Conservation (phyloP, 768 basidiomycete genomes). For the Hericium alpestre region DNA sequence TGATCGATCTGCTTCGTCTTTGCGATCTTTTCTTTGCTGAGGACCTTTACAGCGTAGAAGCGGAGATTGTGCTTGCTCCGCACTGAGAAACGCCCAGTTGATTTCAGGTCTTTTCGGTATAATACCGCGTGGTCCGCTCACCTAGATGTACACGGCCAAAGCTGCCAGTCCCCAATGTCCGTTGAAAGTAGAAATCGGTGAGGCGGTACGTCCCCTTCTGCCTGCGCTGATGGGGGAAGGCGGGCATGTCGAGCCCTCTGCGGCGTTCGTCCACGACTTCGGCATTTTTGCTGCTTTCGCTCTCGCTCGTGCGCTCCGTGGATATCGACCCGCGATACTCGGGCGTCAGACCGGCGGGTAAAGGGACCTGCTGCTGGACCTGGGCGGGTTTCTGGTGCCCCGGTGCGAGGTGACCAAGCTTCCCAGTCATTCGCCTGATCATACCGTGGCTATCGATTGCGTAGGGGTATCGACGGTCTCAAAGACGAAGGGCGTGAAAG, state of each 20-base stretch:
- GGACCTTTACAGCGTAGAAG: conserved; percentile 91
- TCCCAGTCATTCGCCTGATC: conserved; percentile 25
- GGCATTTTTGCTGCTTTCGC: conserved; percentile 33
- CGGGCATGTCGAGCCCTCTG: conserved; percentile 6
- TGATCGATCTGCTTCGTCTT: conserved; percentile 93
- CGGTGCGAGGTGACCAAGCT: conserved; percentile 18
- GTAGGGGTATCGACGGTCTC: neutral
- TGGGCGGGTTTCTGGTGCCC: conserved; percentile 13
- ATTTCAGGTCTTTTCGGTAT: too few relatives aligned
- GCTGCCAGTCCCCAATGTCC: conserved; percentile 87
- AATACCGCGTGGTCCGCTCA: conserved; percentile 19
- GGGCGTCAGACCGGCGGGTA: conserved; percentile 6
- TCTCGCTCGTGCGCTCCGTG: conserved; percentile 49
- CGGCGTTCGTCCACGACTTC: conserved; percentile 22
- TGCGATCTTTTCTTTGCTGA: conserved; percentile 88
- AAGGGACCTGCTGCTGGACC: conserved; percentile 9
- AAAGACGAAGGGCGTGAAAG: neutral
- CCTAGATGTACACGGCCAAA: conserved; percentile 95
- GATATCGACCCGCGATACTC: conserved; percentile 62
- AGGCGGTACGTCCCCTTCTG: conserved; percentile 63
- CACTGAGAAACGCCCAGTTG: conserved; percentile 32
- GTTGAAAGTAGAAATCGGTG: conserved; percentile 67
- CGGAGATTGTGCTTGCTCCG: conserved; percentile 90
- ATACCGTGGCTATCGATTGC: conserved; percentile 9
- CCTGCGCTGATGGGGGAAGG: conserved; percentile 28